Conservation (phyloP, 306 rosid genomes). For the Cajanus cajan region DNA sequence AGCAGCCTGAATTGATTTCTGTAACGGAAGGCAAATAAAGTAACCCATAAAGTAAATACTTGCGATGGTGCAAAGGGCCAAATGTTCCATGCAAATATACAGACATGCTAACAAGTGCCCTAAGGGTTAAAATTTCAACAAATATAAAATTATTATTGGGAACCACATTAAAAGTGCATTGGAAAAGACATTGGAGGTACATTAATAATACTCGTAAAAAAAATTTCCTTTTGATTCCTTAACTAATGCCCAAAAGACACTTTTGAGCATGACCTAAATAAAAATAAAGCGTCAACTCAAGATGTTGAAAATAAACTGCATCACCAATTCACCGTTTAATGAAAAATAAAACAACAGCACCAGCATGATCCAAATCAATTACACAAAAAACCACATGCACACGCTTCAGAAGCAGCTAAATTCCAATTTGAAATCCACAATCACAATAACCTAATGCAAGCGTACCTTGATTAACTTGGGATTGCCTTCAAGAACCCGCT, state of each 20-base stretch:
- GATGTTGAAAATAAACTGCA: not conserved
- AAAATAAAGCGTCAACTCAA: not conserved
- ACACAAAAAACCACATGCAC: not conserved
- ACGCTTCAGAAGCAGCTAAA: slow-evolving; percentile 1
- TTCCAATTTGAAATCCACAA: slow-evolving; percentile 11
- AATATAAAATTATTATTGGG: not conserved
- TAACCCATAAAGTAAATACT: not conserved
- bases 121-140: not conserved
- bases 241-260: not conserved
- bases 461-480: slow-evolving; percentile 74
- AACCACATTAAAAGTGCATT: not conserved
- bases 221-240: not conserved
- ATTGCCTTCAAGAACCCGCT: slow-evolving; percentile 72
- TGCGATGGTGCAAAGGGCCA: not conserved
- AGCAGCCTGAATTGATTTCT: not conserved
- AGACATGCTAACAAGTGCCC: not conserved
- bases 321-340: slow-evolving; percentile 5
- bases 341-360: not conserved
- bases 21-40: not conserved
- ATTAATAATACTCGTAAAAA: not conserved
- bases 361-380: not conserved
- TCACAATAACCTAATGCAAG: not conserved
- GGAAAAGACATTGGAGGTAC: not conserved
- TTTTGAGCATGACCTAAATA: not conserved
- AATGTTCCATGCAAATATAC: not conserved